phyloP scores from a whole-genome alignment of 176 grass and related monocot genomes.

The Alloteropsis semialata region DNA sequence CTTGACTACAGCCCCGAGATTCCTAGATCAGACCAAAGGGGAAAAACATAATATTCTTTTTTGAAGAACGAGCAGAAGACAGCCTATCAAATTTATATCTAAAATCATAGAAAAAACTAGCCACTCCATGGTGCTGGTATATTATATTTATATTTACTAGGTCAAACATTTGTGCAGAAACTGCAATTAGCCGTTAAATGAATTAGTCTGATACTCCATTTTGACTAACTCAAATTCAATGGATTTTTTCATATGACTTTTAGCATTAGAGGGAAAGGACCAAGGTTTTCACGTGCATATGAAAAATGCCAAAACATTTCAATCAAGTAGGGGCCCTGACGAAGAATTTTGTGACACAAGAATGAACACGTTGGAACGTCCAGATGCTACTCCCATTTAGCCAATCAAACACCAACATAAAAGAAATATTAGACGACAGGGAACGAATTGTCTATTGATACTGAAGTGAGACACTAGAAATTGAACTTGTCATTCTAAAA shows the following conservation, averaged over 20 bases:
- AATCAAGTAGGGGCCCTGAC: conserved; percentile 11
- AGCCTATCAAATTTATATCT: not conserved
- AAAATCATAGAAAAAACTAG: not conserved
- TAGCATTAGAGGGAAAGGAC: not conserved
- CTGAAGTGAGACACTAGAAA: not conserved
- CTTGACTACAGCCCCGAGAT: not conserved
- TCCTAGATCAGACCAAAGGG: not conserved
- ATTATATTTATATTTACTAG: not conserved
- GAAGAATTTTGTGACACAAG: conserved; percentile 2
- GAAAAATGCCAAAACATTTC: conserved; percentile 29
- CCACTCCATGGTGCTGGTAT: not conserved
- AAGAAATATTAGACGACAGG: not conserved
- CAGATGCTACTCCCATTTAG: not conserved
- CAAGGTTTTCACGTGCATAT: conserved; percentile 17
- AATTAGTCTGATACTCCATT: not conserved
- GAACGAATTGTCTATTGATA: not conserved
- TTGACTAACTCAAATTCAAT: not conserved
- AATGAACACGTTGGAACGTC: not conserved
- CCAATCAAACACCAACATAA: not conserved
- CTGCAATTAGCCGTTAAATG: not conserved
- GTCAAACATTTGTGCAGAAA: not conserved
- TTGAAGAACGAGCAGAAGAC: not conserved
- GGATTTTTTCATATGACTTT: not conserved
- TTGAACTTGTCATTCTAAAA: not conserved
- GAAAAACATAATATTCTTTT: not conserved